Percentiles rank a stretch among this genome's conserved stretches.
Evolutionary conservation across 1,284 basidiomycete genomes (phyloP).

Genomic region (Cryptococcus maquisensis): DNA sequence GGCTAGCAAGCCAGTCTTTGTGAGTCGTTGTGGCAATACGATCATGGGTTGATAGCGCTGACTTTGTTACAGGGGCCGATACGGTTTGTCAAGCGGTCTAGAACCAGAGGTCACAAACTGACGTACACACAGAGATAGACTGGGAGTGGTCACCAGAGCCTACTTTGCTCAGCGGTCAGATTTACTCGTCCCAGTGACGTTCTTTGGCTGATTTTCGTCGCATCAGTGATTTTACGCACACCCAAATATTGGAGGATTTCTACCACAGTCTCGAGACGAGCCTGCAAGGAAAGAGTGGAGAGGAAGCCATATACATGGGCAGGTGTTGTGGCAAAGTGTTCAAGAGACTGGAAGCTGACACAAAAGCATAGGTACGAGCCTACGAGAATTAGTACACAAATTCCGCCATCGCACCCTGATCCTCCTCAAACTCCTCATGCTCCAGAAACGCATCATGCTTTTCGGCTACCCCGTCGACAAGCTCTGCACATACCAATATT

Average conservation of each 20-base stretch:
- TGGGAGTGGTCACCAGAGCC: slow-evolving; percentile 91
- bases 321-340: slow-evolving; percentile 1
- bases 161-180: slow-evolving; percentile 72
- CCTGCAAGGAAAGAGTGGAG: slow-evolving; percentile 39
- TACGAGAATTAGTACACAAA: slow-evolving; percentile 87
- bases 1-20: slow-evolving; percentile 83
- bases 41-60: slow-evolving; percentile 4
- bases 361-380: slow-evolving; percentile 64
- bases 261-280: slow-evolving; percentile 62
- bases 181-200: neutral
- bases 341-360: neutral
- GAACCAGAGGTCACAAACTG: neutral
- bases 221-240: slow-evolving; percentile 73
- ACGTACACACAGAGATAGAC: slow-evolving; percentile 62
- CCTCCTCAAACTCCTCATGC: slow-evolving; percentile 87
- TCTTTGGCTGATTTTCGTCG: neutral
- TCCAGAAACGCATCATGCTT: slow-evolving; percentile 94
- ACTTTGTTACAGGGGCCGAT: slow-evolving; percentile 39
- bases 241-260: slow-evolving; percentile 78
- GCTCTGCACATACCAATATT: slow-evolving; percentile 96
- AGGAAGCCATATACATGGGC: slow-evolving; percentile 48
- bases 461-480: slow-evolving; percentile 95
- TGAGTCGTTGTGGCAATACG: slow-evolving; percentile 17
- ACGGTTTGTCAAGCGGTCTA: slow-evolving; percentile 14
- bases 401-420: slow-evolving; percentile 92